Evolutionary conservation across 306 rosid species (phyloP).

Genomic region (Myrica gale): DNA sequence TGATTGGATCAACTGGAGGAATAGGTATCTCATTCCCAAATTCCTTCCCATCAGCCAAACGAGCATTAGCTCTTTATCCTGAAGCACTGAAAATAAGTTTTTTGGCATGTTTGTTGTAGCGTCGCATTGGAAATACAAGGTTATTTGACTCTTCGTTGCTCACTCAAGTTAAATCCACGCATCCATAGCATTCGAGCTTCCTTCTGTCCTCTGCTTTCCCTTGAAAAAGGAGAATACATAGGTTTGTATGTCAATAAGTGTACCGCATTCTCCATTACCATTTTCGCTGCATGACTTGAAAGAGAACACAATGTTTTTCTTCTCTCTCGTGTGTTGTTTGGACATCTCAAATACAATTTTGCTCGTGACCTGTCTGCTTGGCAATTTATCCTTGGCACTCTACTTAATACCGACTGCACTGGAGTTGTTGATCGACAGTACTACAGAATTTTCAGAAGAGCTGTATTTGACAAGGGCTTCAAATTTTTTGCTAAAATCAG

Average conservation of each 20-base stretch:
- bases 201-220: constrained; percentile 93
- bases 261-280: not conserved
- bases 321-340: not conserved
- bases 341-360: not conserved
- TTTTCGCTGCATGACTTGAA: not conserved
- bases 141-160: constrained; percentile 94
- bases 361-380: not conserved
- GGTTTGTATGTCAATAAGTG: constrained; percentile 44
- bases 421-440: not conserved
- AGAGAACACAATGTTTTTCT: no score
- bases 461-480: not conserved
- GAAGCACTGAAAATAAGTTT: constrained; percentile 20
- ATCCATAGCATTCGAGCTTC: constrained; percentile 86
- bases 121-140: constrained; percentile 89
- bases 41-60: not conserved
- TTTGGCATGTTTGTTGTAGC: constrained; percentile 43
- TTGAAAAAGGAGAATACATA: constrained; percentile 92
- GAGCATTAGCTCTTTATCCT: constrained; percentile 6
- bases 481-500: not conserved
- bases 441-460: not conserved
- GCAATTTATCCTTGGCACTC: not conserved
- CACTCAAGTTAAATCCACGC: constrained; percentile 81
- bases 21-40: not conserved
- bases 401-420: not conserved
- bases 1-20: not conserved